phyloP scores from a whole-genome alignment of 148 eudicot species.

The Simmondsia chinensis region DNA sequence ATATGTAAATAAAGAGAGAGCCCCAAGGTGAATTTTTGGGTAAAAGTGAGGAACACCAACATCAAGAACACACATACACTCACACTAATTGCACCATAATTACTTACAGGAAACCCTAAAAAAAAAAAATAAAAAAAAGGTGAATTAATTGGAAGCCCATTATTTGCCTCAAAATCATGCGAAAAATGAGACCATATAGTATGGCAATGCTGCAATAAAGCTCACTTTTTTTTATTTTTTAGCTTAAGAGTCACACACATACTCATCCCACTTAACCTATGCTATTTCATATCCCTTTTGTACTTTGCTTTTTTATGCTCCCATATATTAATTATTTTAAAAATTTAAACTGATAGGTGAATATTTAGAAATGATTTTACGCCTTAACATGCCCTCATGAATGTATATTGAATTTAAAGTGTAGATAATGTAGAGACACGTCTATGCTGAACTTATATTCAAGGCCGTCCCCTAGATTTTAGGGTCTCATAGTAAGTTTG shows the following conservation, averaged over 20 bases:
- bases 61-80: conserved; percentile 22
- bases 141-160: conserved; percentile 21
- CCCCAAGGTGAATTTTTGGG: conserved; percentile 27
- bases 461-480: too few species aligned
- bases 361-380: too few species aligned
- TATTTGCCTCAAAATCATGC: conserved; percentile 40
- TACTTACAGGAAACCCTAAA: too few species aligned
- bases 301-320: background rate
- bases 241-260: conserved; percentile 4
- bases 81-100: conserved; percentile 36
- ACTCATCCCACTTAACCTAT: conserved; percentile 15
- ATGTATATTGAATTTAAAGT: too few species aligned
- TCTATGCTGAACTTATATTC: too few species aligned
- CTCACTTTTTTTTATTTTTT: background rate
- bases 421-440: too few species aligned
- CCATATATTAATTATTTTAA: too few species aligned
- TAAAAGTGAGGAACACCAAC: conserved; percentile 16
- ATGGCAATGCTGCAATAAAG: conserved; percentile 17
- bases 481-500: too few species aligned
- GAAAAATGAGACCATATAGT: conserved; percentile 9
- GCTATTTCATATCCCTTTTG: conserved; percentile 2
- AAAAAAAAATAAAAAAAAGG: conserved; percentile 21
- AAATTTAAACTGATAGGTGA: too few species aligned
- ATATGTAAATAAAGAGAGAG: too few species aligned
- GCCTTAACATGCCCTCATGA: too few species aligned